Evolutionary conservation across 208 protist genomes (phyloP), one percentile per base, ranked within the genome.

Genomic region (Strigomonas galati): DNA sequence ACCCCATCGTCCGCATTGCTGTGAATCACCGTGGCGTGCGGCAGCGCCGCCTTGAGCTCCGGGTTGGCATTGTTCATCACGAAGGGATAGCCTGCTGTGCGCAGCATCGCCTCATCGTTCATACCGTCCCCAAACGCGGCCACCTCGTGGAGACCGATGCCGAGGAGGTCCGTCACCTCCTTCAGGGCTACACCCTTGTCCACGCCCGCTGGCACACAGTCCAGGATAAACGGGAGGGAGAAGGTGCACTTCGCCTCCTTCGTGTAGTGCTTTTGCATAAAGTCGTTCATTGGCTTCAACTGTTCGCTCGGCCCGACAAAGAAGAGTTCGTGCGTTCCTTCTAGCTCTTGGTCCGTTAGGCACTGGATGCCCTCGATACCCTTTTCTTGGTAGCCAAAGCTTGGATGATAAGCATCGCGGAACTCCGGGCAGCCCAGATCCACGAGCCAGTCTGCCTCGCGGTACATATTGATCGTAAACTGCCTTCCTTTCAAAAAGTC

Each of bases 101-200:
- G 9, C 28, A 79, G 44, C 73, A 79, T 79, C 32, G 62, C 28
- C 55, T 70, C 68, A 28, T 79, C 71, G 56, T 82, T 82, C 63
- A 67, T 69, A 14, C 65, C 76, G 59, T 77, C 71, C n/a, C 76
- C 72, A 32, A 82, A 78, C n/a, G 57, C 68, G n/a, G 62, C 72
- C 26, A 68, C 62, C 21, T 74, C 52, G 5, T 30, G 30, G 10
- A 69, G 32, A 0, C 31, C 15, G 2, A 74, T 19, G 14, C 55
- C 37, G 35, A 71, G 59, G 27, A 73, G 53, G n/a, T 46, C 44
- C 17, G 43, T 24, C 49, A 82, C 76, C 31, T 69, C 51, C 46
- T 26, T 23, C 32, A 81, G 26, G 1, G 76, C 76, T 6, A 37
- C 14, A n/a, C 76, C 71, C 52, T 81, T 81, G 44, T 73, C 69